These are phyloP conservation scores for Ceratobasidium sp. DNA, from an alignment of 1,284 basidiomycete species.

Conservation along the genomic window DNA sequence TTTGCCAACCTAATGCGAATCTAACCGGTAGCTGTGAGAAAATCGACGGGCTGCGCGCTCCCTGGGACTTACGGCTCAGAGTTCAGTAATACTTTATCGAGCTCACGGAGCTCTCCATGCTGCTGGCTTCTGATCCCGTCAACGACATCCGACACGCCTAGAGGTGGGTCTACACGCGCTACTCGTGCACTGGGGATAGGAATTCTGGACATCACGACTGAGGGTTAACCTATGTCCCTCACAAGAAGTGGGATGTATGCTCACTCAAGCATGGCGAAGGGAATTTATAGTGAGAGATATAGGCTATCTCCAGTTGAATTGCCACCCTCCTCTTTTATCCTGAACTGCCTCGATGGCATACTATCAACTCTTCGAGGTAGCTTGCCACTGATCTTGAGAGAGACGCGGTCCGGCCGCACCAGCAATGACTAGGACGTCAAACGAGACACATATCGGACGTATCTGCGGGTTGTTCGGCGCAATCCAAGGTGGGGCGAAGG, in stretches of 20 bases:
- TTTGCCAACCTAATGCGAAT: constrained; percentile 12
- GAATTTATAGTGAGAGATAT: not conserved
- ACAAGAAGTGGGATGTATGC: not conserved
- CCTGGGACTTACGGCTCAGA: not conserved
- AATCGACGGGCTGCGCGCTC: too few species aligned
- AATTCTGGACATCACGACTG: not conserved
- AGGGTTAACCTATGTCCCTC: not conserved
- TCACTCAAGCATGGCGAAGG: not conserved
- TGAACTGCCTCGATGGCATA: not conserved
- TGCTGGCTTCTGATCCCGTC: constrained; percentile 12
- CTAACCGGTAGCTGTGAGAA: not conserved
- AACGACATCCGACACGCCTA: not conserved
- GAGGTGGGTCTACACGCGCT: constrained; percentile 2
- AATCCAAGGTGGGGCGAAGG: not conserved
- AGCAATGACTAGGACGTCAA: not conserved
- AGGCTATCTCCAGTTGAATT: not conserved
- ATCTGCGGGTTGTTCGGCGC: not conserved
- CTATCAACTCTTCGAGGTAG: not conserved
- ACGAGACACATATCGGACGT: not conserved
- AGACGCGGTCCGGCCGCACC: not conserved
- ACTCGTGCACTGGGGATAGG: not conserved
- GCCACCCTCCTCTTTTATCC: not conserved
- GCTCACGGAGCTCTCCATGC: constrained; percentile 14
- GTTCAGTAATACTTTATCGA: constrained; percentile 23
- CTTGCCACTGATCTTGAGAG: not conserved